Percentiles rank a stretch among this genome's conserved stretches.
Evolutionary conservation across 106 monocot genomes (phyloP).

Genomic region (Triglochin maritima): DNA sequence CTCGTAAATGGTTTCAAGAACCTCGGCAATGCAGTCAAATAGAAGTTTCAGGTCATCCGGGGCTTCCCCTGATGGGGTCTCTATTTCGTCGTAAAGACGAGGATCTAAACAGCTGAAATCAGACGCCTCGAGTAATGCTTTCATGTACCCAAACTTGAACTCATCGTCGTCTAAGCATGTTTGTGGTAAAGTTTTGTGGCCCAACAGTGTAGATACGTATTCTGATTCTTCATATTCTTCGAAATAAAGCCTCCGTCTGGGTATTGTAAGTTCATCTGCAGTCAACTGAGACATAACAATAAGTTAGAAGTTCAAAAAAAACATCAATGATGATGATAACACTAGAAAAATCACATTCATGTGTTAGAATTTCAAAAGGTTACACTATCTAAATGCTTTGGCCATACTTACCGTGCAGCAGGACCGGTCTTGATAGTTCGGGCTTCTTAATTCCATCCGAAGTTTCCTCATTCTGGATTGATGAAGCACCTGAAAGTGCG

Average conservation of each 20-base stretch:
- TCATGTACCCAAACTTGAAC: conserved; percentile 31
- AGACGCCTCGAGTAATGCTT: conserved; percentile 42
- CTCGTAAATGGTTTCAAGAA: conserved; percentile 34
- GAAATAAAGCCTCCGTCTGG: conserved; percentile 9
- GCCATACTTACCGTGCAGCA: conserved; percentile 32
- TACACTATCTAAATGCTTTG: too few relatives aligned
- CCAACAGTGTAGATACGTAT: conserved; percentile 10
- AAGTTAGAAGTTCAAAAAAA: not conserved
- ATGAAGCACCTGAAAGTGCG: not conserved
- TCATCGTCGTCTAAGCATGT: conserved; percentile 18
- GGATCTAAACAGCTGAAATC: conserved; percentile 23
- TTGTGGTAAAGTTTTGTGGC: conserved; percentile 12
- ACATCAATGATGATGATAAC: not conserved
- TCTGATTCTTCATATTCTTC: conserved; percentile 26
- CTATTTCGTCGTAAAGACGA: conserved; percentile 68
- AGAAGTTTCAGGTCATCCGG: conserved; percentile 53
- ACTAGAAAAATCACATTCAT: not conserved
- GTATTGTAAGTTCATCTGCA: not conserved
- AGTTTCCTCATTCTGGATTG: conserved; percentile 14
- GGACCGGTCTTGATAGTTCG: conserved; percentile 38
- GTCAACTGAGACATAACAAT: not conserved
- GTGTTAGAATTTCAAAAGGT: too few relatives aligned
- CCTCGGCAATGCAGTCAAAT: conserved; percentile 75
- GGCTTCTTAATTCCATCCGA: conserved; percentile 22
- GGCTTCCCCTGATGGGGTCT: conserved; percentile 27